Evolutionary conservation across 148 eudicot genomes (phyloP).

Genomic region (Gaultheria prostrata): DNA sequence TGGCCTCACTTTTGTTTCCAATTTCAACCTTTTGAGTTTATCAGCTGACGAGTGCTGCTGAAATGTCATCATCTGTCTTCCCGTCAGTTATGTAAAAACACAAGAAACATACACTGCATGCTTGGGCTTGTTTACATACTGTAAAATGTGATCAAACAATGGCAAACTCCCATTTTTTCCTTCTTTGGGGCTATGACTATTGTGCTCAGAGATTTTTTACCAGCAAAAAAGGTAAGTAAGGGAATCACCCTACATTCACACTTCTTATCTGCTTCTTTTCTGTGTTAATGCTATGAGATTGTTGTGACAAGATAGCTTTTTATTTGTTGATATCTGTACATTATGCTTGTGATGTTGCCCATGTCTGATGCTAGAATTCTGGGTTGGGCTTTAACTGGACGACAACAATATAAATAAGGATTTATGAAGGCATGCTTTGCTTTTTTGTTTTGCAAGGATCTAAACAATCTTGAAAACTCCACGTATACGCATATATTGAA

Average conservation of each 20-base stretch:
- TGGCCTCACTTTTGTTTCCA: not conserved
- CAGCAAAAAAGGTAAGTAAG: not conserved
- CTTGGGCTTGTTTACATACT: not conserved
- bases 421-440: not conserved
- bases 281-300: not conserved
- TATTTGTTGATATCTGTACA: not conserved
- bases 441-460: not conserved
- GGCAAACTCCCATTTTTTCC: not conserved
- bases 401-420: not conserved
- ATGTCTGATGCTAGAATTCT: not conserved
- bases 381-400: not conserved
- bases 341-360: not conserved
- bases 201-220: not conserved
- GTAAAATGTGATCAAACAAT: not conserved
- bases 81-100: not conserved
- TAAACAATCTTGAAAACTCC: not conserved
- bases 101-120: not conserved
- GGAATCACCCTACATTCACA: not conserved
- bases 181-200: not conserved
- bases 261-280: not conserved
- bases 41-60: conserved; percentile 3
- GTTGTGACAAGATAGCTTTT: not conserved
- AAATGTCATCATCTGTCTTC: not conserved
- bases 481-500: not conserved
- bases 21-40: not conserved